These are phyloP conservation scores for Malus asiatica DNA, from an alignment of 306 rosid genomes.

Conservation along the genomic window DNA sequence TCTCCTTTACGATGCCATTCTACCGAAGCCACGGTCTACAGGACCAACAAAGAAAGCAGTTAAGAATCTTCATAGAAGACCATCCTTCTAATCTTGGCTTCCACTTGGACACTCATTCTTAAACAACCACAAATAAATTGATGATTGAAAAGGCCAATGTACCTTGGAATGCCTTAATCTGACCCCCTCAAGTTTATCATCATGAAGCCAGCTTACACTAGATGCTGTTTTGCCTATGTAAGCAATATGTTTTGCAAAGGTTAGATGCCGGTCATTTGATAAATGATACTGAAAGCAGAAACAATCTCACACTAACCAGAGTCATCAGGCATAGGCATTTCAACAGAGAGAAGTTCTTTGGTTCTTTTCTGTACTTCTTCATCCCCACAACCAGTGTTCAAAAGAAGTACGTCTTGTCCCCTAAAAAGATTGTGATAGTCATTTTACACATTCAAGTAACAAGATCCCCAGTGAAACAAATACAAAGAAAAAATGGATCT, in stretches of 20 bases:
- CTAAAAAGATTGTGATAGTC: constrained; percentile 27
- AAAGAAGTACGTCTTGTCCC: constrained; percentile 69
- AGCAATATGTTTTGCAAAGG: constrained; percentile 9
- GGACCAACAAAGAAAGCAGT: constrained; percentile 13
- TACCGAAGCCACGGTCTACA: constrained; percentile 74
- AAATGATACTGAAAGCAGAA: constrained; percentile 4
- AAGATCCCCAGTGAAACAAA: neutral
- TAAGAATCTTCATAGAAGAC: constrained; percentile 1
- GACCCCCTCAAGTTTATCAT: constrained; percentile 56
- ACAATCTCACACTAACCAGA: constrained; percentile 46
- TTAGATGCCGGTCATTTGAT: constrained; percentile 7
- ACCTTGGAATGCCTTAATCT: constrained; percentile 84
- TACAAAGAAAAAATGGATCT: neutral
- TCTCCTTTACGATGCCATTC: constrained; percentile 98
- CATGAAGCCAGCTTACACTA: constrained; percentile 69
- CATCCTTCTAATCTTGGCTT: constrained; percentile 1
- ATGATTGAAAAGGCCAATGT: constrained; percentile 13
- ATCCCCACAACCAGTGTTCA: constrained; percentile 64
- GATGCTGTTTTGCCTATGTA: constrained; percentile 33
- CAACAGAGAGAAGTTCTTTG: constrained; percentile 59
- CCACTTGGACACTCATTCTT: constrained; percentile 2
- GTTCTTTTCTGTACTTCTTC: constrained; percentile 65
- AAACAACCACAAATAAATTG: neutral
- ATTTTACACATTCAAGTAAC: constrained; percentile 14
- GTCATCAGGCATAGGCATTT: constrained; percentile 41